phyloP scores from a whole-genome alignment of 495 filamentous ascomycete genomes.

The Trichodelitschia bisporula region DNA sequence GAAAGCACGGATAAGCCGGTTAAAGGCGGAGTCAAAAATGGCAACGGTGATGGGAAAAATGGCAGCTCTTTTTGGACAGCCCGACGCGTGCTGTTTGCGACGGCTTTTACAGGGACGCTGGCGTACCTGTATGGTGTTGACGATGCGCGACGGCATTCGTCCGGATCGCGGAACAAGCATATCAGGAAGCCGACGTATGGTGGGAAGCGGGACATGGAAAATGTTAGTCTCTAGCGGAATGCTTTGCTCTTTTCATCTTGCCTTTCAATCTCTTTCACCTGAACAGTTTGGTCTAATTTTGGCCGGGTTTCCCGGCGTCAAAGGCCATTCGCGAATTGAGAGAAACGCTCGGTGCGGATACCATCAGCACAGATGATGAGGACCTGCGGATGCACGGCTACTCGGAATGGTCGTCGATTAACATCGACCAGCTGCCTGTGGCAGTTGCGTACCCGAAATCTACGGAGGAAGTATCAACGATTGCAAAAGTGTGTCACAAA shows the following conservation, averaged over 20 bases:
- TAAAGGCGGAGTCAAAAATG: no score
- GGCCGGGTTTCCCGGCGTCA: not conserved
- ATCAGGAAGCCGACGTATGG: not conserved
- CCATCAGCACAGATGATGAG: slow-evolving; percentile 63
- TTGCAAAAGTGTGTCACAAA: slow-evolving; percentile 61
- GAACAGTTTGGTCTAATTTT: no score
- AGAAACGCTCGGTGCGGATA: slow-evolving; percentile 32
- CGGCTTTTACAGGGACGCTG: slow-evolving; percentile 12
- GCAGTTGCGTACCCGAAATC: slow-evolving; percentile 56
- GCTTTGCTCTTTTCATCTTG: not conserved
- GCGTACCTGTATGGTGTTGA: slow-evolving; percentile 14
- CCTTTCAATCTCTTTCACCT: no score
- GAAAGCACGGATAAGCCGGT: no score
- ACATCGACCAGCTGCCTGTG: slow-evolving; percentile 53
- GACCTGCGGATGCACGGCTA: slow-evolving; percentile 63
- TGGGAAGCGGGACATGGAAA: slow-evolving; percentile 10
- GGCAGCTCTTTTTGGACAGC: slow-evolving; percentile 20
- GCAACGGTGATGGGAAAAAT: no score
- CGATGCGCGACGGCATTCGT: slow-evolving; percentile 1
- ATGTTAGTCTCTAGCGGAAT: slow-evolving; percentile 6
- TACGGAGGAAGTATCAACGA: slow-evolving; percentile 56
- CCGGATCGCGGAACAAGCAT: not conserved
- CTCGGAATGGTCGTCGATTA: slow-evolving; percentile 72
- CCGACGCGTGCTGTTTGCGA: slow-evolving; percentile 12
- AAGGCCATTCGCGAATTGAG: slow-evolving; percentile 16